phyloP scores from a whole-genome alignment of 2,329 filamentous ascomycete genomes.

The Endocalyx cinctus region DNA sequence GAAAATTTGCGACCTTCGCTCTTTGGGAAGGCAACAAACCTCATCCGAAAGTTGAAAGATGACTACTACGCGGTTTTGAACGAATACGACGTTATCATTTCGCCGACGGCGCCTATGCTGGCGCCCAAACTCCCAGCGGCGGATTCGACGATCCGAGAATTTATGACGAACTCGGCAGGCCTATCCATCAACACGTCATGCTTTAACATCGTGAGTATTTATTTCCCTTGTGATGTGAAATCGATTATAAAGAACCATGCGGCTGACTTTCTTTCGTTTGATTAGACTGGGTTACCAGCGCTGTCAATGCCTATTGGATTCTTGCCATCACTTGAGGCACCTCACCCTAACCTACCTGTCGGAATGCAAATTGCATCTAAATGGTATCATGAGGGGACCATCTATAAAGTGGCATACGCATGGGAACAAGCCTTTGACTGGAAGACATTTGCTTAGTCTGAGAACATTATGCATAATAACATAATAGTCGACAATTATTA shows the following conservation, averaged over 20 bases:
- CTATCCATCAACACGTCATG: neutral
- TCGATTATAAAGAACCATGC: neutral
- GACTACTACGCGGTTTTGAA: constrained; percentile 41
- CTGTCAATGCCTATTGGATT: neutral
- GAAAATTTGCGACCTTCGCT: constrained; percentile 21
- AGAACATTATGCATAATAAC: too few species aligned
- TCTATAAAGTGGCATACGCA: neutral
- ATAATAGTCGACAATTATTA: too few species aligned
- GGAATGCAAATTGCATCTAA: neutral
- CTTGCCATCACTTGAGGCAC: neutral
- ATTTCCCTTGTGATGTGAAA: neutral
- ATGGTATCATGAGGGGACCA: neutral
- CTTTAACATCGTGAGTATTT: constrained; percentile 1
- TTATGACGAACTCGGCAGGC: neutral
- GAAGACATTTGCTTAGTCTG: constrained; percentile 1
- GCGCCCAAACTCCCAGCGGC: constrained; percentile 11
- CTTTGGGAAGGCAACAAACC: constrained; percentile 41
- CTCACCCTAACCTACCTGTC: constrained; percentile 1
- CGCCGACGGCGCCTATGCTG: constrained; percentile 33
- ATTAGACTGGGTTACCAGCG: constrained; percentile 1
- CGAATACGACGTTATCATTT: constrained; percentile 41
- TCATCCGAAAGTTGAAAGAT: constrained; percentile 39
- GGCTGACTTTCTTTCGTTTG: neutral
- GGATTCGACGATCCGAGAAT: neutral
- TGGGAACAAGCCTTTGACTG: constrained; percentile 3